Evolutionary conservation across 1,139 yeast species (phyloP).

Genomic region (Debaryomyces psychrophilus): DNA sequence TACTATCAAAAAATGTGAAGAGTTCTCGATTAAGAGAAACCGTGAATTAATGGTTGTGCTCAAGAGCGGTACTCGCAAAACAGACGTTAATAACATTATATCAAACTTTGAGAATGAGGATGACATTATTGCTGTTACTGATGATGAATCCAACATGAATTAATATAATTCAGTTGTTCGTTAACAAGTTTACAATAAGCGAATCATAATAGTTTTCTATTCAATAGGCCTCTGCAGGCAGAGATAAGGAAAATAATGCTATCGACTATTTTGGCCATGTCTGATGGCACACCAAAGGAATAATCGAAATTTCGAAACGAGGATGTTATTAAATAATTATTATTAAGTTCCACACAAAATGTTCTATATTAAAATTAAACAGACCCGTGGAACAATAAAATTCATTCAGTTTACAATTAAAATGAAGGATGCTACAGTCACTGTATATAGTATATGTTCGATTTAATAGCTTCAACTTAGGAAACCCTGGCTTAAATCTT

Average conservation of each 20-base stretch:
- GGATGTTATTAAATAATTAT: too few species aligned
- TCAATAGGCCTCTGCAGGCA: not conserved
- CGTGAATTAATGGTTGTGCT: slow-evolving; percentile 32
- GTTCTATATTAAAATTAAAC: too few species aligned
- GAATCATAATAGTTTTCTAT: not conserved
- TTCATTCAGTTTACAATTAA: too few species aligned
- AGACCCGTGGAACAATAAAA: too few species aligned
- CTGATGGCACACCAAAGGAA: not conserved
- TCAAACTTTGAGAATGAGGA: slow-evolving; percentile 10
- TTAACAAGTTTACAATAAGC: not conserved
- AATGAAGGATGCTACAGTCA: too few species aligned
- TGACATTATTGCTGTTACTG: slow-evolving; percentile 10
- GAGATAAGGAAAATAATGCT: not conserved
- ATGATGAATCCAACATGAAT: slow-evolving; percentile 8
- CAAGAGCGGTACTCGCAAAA: slow-evolving; percentile 8
- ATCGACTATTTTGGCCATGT: not conserved
- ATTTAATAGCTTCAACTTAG: not conserved
- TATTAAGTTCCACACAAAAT: too few species aligned
- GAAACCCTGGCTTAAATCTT: not conserved
- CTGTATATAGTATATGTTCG: not conserved
- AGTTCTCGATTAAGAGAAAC: slow-evolving; percentile 56
- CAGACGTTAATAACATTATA: slow-evolving; percentile 3
- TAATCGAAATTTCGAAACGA: not conserved
- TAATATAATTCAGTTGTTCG: not conserved
- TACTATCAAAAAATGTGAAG: slow-evolving; percentile 83